Evolutionary conservation across 257 asterid species (phyloP).

Genomic region (Lycium ferocissimum): DNA sequence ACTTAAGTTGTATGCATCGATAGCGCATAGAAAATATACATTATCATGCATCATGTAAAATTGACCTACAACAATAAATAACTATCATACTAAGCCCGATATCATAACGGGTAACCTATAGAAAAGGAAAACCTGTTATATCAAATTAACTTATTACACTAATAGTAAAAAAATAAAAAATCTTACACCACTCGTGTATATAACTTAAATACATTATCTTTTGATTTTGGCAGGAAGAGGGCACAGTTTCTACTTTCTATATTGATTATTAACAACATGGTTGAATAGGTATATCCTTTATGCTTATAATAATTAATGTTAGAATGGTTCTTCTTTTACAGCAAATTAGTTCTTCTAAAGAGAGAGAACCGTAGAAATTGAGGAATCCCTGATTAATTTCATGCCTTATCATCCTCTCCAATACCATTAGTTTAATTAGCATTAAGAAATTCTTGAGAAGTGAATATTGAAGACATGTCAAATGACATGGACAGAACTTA

Average conservation of each 20-base stretch:
- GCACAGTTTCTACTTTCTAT: no score
- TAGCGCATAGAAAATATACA: neutral
- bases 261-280: no score
- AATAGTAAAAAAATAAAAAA: no score
- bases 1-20: neutral
- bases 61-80: neutral
- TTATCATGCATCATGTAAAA: neutral
- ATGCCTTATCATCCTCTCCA: neutral
- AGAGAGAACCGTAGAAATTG: neutral
- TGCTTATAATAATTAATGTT: neutral
- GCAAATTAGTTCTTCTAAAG: no score
- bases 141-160: no score
- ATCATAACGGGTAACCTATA: no score
- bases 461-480: neutral
- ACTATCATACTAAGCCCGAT: neutral
- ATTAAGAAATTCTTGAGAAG: neutral
- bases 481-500: neutral
- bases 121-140: no score
- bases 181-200: neutral
- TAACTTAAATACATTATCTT: neutral
- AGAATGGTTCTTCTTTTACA: no score
- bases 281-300: no score
- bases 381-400: neutral
- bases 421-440: neutral
- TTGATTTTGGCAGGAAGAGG: no score